Conservation (phyloP, 1,284 basidiomycete genomes). For the Vanrija sp. region DNA sequence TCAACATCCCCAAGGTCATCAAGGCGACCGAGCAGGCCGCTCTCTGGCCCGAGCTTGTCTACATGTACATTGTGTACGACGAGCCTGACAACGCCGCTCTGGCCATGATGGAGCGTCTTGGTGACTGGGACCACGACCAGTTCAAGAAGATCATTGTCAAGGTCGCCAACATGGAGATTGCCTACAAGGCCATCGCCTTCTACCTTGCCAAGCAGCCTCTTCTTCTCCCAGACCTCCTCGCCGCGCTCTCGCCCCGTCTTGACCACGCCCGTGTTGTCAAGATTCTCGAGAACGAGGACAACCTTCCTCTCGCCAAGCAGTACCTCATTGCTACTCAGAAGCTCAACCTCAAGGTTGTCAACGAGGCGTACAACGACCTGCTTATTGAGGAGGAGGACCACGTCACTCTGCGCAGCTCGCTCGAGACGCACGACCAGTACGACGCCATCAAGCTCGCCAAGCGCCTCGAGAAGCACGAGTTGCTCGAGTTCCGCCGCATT, state of each 20-base stretch:
- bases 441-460: conserved; percentile 84
- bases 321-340: conserved; percentile 98
- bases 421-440: conserved; percentile 98
- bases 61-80: conserved; percentile 91
- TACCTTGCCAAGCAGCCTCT: conserved; percentile 92
- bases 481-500: conserved; percentile 91
- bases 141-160: conserved; percentile 96
- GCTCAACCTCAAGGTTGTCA: conserved; percentile 94
- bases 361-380: conserved; percentile 94
- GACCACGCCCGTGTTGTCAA: conserved; percentile 93
- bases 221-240: conserved; percentile 86
- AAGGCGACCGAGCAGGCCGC: conserved; percentile 93
- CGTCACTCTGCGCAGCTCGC: conserved; percentile 90
- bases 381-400: conserved; percentile 97
- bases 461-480: conserved; percentile 81
- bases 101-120: conserved; percentile 72
- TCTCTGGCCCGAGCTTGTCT: conserved; percentile 98
- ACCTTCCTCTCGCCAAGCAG: conserved; percentile 88
- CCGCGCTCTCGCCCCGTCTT: conserved; percentile 85
- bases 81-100: conserved; percentile 48
- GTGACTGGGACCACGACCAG: conserved; percentile 98
- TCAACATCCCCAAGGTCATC: conserved; percentile 80
- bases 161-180: conserved; percentile 98
- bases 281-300: conserved; percentile 79
- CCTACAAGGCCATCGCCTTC: conserved; percentile 50